Percentiles rank a stretch among this genome's conserved stretches.
Conservation (phyloP, 2,329 filamentous ascomycete genomes). For the Biscogniauxia mediterranea region DNA sequence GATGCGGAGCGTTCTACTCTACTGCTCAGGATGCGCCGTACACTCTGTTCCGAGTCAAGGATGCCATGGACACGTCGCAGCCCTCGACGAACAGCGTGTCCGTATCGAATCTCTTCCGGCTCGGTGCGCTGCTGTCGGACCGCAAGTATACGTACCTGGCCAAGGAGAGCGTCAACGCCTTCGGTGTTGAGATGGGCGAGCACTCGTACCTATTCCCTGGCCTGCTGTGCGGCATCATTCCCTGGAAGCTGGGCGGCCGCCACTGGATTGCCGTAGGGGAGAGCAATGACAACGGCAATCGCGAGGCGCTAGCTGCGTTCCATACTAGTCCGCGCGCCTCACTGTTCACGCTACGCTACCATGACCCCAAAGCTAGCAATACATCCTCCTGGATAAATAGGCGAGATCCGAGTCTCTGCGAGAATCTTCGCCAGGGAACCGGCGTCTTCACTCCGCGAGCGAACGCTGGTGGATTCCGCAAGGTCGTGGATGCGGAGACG, state of each 20-base stretch:
- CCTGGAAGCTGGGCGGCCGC: slow-evolving; percentile 67
- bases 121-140: slow-evolving; percentile 68
- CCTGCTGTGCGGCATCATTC: slow-evolving; percentile 73
- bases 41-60: slow-evolving; percentile 83
- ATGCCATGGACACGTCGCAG: slow-evolving; percentile 89
- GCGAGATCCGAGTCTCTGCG: background rate
- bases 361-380: slow-evolving; percentile 1
- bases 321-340: slow-evolving; percentile 25
- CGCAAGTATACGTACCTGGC: slow-evolving; percentile 63
- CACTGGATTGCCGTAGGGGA: slow-evolving; percentile 28
- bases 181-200: slow-evolving; percentile 87
- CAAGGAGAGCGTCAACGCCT: slow-evolving; percentile 74
- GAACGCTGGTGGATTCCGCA: background rate
- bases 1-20: slow-evolving; percentile 69
- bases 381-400: background rate
- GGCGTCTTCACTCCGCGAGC: background rate
- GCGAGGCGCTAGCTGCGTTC: slow-evolving; percentile 13
- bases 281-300: slow-evolving; percentile 8
- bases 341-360: slow-evolving; percentile 27
- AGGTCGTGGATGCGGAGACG: background rate
- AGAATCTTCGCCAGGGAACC: background rate
- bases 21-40: slow-evolving; percentile 62
- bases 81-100: slow-evolving; percentile 87
- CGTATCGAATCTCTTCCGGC: slow-evolving; percentile 82
- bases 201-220: slow-evolving; percentile 90